phyloP scores from a whole-genome alignment of 768 basidiomycete genomes.

The Mycena belliarum region DNA sequence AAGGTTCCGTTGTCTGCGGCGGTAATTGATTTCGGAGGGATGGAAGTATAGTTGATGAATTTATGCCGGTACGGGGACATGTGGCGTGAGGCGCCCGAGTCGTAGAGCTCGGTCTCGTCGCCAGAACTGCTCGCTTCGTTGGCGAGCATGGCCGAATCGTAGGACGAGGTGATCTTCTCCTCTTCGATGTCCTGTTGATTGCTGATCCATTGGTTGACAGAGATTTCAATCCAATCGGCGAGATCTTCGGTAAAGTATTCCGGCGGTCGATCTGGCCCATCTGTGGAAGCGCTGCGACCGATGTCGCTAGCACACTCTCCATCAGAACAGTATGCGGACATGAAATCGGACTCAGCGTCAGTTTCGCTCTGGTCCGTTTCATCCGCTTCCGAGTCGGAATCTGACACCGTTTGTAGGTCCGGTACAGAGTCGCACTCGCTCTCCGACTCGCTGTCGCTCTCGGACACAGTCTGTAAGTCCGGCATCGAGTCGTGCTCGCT shows the following conservation, averaged over 20 bases:
- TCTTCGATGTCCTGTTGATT: conserved; percentile 5
- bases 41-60: neutral
- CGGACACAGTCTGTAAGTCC: neutral
- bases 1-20: too few relatives aligned
- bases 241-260: too few relatives aligned
- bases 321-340: neutral
- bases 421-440: neutral
- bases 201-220: neutral
- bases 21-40: neutral
- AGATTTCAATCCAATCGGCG: too few relatives aligned
- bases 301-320: too few relatives aligned
- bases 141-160: conserved; percentile 1
- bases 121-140: neutral
- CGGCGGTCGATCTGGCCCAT: too few relatives aligned
- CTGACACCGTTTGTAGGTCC: conserved; percentile 7
- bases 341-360: conserved; percentile 1
- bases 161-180: conserved; percentile 1
- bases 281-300: too few relatives aligned
- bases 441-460: neutral
- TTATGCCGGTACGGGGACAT: neutral
- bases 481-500: neutral
- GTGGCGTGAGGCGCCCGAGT: neutral
- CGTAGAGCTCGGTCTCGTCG: conserved; percentile 15
- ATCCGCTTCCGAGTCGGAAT: neutral
- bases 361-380: neutral